Conservation (phyloP, 2,329 filamentous ascomycete genomes). For the Botrytis byssoidea region DNA sequence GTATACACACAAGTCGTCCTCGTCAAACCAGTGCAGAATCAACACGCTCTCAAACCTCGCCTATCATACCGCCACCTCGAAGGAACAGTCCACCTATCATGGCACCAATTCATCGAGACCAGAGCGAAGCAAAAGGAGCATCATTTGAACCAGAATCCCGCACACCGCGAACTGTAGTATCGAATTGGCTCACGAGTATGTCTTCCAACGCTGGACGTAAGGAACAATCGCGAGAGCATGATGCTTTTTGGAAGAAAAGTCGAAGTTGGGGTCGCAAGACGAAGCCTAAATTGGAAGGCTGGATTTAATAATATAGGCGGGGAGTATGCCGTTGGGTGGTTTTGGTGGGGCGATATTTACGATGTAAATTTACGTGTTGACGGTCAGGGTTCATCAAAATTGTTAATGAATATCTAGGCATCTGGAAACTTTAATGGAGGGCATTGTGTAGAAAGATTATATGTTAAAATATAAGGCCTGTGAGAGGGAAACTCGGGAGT, state of each 20-base stretch:
- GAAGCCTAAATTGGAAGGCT: constrained; percentile 4
- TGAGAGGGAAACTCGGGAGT: not conserved
- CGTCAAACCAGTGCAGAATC: not conserved
- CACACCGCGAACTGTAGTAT: constrained; percentile 17
- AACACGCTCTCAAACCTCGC: not conserved
- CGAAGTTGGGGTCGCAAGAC: constrained; percentile 16
- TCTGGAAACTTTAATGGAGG: not conserved
- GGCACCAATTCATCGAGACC: constrained; percentile 14
- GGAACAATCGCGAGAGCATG: constrained; percentile 6
- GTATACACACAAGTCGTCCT: not conserved
- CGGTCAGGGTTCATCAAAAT: not conserved
- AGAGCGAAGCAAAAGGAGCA: not conserved
- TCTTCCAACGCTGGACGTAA: constrained; percentile 12
- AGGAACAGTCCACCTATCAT: constrained; percentile 10
- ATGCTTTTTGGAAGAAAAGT: constrained; percentile 4
- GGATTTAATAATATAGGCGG: not conserved
- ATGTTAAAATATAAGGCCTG: not conserved
- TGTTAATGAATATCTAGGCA: not conserved
- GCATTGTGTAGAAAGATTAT: not conserved
- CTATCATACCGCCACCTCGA: not conserved
- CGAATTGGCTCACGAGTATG: constrained; percentile 17
- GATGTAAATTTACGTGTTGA: not conserved
- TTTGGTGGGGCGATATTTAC: not conserved
- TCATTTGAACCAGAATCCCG: constrained; percentile 13
- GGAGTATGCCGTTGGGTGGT: not conserved